These are phyloP conservation scores for Globisporangium nodosum DNA, from an alignment of 352 stramenopile genomes.

Conservation along the genomic window DNA sequence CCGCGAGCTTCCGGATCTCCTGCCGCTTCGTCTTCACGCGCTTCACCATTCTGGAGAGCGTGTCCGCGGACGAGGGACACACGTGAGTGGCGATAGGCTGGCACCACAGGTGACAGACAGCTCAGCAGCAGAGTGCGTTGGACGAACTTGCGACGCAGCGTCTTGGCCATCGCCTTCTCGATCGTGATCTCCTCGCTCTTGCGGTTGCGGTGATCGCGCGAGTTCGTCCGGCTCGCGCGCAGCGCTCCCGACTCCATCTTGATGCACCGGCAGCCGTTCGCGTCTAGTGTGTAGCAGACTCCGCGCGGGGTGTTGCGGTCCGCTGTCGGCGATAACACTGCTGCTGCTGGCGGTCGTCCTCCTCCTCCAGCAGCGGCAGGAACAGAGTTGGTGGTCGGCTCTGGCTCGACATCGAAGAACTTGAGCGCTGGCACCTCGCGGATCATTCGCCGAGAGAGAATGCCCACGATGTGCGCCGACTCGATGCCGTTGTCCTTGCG, in stretches of 20 bases:
- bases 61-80: no score
- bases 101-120: not conserved
- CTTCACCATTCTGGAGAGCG: constrained; percentile 36
- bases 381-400: constrained; percentile 1
- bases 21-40: constrained; percentile 46
- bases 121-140: not conserved
- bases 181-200: constrained; percentile 39
- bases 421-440: constrained; percentile 68
- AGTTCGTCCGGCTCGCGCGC: constrained; percentile 7
- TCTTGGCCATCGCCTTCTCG: constrained; percentile 51
- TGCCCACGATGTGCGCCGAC: constrained; percentile 64
- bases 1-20: constrained; percentile 29
- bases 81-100: no score
- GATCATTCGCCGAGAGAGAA: constrained; percentile 69
- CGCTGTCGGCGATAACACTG: not conserved
- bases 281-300: constrained; percentile 71
- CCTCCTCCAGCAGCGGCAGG: no score
- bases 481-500: constrained; percentile 48
- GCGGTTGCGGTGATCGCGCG: constrained; percentile 5
- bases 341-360: not conserved
- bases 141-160: constrained; percentile 53
- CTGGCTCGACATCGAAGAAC: constrained; percentile 61
- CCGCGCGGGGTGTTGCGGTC: constrained; percentile 29
- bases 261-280: constrained; percentile 51
- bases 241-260: constrained; percentile 53